Conservation (phyloP, 1,284 basidiomycete genomes). For the Tremellales sp. region DNA sequence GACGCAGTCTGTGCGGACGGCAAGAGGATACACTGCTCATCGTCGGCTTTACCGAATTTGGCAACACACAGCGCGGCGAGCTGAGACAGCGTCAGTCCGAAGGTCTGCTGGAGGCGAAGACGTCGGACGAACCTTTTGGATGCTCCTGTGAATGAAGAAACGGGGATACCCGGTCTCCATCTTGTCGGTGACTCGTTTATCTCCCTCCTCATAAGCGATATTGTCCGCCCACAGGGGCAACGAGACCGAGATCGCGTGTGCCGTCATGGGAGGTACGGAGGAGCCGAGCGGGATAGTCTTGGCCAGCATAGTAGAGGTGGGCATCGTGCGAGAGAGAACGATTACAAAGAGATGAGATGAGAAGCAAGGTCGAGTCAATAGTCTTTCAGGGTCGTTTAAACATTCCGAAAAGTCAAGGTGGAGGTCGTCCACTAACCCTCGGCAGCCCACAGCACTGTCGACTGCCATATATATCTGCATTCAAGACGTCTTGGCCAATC, state of each 20-base stretch:
- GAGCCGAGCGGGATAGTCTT: slow-evolving; percentile 47
- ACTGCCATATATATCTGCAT: too few species aligned
- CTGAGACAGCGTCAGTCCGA: slow-evolving; percentile 48
- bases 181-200: slow-evolving; percentile 70
- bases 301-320: slow-evolving; percentile 10
- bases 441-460: too few species aligned
- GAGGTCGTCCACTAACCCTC: too few species aligned
- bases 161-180: slow-evolving; percentile 96
- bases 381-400: neutral
- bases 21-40: slow-evolving; percentile 71
- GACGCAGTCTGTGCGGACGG: slow-evolving; percentile 69
- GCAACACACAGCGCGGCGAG: slow-evolving; percentile 70
- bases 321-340: slow-evolving; percentile 15
- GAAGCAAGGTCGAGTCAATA: too few species aligned
- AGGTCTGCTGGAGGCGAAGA: neutral
- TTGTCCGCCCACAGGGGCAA: slow-evolving; percentile 92
- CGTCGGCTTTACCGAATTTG: slow-evolving; percentile 68
- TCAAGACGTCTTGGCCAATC: too few species aligned
- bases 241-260: slow-evolving; percentile 96
- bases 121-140: slow-evolving; percentile 65
- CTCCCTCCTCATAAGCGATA: slow-evolving; percentile 89
- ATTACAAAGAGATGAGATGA: too few species aligned
- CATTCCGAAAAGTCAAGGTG: too few species aligned
- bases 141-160: slow-evolving; percentile 89
- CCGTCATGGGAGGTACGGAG: slow-evolving; percentile 50